Base-by-base conservation (phyloP, 352 stramenopile species). In the Phytophthora meadii region DNA sequence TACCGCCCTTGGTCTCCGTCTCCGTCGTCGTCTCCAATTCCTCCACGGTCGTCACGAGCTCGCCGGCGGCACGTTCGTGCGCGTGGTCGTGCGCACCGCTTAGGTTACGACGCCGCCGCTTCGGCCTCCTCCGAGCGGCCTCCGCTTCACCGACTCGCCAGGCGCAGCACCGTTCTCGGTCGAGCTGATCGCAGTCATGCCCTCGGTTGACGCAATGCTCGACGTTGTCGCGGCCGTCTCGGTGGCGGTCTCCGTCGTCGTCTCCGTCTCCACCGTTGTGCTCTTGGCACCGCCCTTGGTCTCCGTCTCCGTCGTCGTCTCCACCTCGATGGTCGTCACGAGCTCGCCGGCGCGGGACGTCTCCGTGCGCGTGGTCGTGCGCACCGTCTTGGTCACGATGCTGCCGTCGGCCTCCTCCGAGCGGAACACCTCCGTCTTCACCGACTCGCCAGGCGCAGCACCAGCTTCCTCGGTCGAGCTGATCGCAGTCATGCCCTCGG, bases 301-400 rank as follows among this genome's bases (percentile, higher is more conserved):
- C 34, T 65, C 57, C 14, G 58, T 59, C 32, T 66, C 58, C 4
- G 49, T 66, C 32, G 58, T 59, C 56, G 56, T 64, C 39, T 64
- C 56, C 56, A 64, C 56, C 46, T 64, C 56, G 36, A 56, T 64
- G 44, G 56, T 64, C 46, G 57, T 59, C 48, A 58, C 48, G 19
- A 65, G 48, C 11, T 65, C 57, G n/a, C 57, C 57, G 28, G 39
- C 39, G n/a, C n/a, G n/a, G 1, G 24, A 42, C 39, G 40, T 60
- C 52, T 44, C 41, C 25, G 56, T 64, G 25, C 56, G 48, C 10
- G 56, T 65, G 37, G 47, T 65, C 27, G 56, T 65, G 56, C 56
- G 56, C 17, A 65, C 57, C 40, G 57, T 65, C 57, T 65, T 65
- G 57, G 48, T 65, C 57, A 58, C 48, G 48, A 65, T 58, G 40